Evolutionary conservation across 1,139 yeast species (phyloP).

Genomic region (Pichia sp.): DNA sequence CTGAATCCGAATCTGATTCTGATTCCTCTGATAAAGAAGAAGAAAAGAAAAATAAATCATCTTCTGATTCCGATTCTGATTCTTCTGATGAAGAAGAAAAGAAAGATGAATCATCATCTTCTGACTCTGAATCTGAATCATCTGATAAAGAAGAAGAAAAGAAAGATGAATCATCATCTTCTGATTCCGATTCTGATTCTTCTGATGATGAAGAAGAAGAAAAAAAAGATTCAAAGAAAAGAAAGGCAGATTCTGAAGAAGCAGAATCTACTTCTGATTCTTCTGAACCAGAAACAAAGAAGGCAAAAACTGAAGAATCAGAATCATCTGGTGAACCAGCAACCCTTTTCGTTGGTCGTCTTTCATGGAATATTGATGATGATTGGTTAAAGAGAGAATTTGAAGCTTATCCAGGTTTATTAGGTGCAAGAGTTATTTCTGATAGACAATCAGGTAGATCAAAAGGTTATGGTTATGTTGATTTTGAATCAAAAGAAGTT

Average conservation of each 20-base stretch:
- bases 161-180: slow-evolving; percentile 18
- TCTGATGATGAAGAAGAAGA: slow-evolving; percentile 26
- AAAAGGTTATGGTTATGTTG: slow-evolving; percentile 98
- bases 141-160: slow-evolving; percentile 29
- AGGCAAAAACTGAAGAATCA: slow-evolving; percentile 31
- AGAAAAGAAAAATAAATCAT: slow-evolving; percentile 23
- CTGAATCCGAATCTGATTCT: slow-evolving; percentile 18
- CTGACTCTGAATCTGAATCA: slow-evolving; percentile 15
- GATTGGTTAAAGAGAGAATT: slow-evolving; percentile 88
- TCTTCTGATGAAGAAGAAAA: slow-evolving; percentile 25
- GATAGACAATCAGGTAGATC: slow-evolving; percentile 92
- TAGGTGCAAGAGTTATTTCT: slow-evolving; percentile 84
- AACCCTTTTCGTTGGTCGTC: slow-evolving; percentile 91
- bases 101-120: slow-evolving; percentile 18
- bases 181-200: slow-evolving; percentile 16
- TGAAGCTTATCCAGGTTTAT: slow-evolving; percentile 73
- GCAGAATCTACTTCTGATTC: slow-evolving; percentile 32
- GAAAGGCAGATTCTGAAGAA: slow-evolving; percentile 24
- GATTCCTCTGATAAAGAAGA: slow-evolving; percentile 26
- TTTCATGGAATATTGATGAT: slow-evolving; percentile 96
- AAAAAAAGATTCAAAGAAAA: slow-evolving; percentile 13
- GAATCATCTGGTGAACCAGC: slow-evolving; percentile 56
- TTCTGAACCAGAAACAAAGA: slow-evolving; percentile 29
- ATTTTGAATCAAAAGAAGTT: slow-evolving; percentile 64
- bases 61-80: slow-evolving; percentile 23